Conservation (phyloP, 768 basidiomycete genomes). For the Hebeloma cylindrosporum region DNA sequence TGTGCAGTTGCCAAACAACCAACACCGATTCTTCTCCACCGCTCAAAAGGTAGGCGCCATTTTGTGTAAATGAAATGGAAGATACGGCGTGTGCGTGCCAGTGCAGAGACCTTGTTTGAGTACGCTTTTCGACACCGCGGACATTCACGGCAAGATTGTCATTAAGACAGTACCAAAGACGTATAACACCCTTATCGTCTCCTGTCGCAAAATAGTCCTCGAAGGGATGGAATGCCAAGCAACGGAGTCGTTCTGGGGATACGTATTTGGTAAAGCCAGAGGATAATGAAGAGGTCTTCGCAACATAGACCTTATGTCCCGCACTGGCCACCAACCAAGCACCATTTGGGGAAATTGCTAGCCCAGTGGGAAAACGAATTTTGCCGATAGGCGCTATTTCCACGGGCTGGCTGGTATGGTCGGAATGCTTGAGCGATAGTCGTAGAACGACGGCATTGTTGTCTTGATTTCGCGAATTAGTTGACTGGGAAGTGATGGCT, state of each 20-base stretch:
- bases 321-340: conserved; percentile 74
- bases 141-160: conserved; percentile 50
- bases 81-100: conserved; percentile 98
- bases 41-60: conserved; percentile 90
- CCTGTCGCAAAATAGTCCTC: conserved; percentile 97
- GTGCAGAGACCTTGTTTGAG: conserved; percentile 84
- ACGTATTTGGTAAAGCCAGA: conserved; percentile 81
- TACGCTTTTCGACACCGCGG: conserved; percentile 69
- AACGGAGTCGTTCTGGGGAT: conserved; percentile 77
- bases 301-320: conserved; percentile 78
- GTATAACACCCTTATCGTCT: conserved; percentile 79
- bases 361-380: conserved; percentile 58
- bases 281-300: conserved; percentile 51
- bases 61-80: conserved; percentile 81
- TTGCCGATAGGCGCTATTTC: conserved; percentile 65
- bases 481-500: too few species aligned
- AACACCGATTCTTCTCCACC: conserved; percentile 95
- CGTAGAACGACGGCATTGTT: conserved; percentile 61
- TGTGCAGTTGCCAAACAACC: conserved; percentile 95
- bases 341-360: conserved; percentile 76
- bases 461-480: conserved; percentile 30
- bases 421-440: conserved; percentile 55
- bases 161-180: conserved; percentile 91
- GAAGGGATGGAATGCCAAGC: conserved; percentile 82
- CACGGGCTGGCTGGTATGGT: conserved; percentile 46